Evolutionary conservation across 164 flowering plant genomes (phyloP).

Genomic region (Piper betle): DNA sequence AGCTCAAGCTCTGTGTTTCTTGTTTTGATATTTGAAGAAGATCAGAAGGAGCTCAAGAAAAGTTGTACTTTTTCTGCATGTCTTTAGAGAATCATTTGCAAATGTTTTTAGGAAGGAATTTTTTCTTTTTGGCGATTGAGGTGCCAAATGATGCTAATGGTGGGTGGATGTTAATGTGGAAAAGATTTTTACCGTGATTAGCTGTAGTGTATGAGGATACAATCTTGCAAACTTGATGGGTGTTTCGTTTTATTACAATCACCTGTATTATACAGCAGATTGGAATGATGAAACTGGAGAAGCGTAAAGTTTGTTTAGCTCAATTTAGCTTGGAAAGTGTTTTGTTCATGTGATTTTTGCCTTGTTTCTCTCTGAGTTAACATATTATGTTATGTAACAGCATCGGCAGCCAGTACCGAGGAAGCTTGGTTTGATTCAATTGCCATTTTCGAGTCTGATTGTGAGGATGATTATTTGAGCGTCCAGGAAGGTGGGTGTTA

Average conservation of each 20-base stretch:
- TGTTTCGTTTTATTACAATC: no score
- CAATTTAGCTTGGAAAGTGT: no score
- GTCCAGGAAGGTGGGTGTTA: constrained; percentile 57
- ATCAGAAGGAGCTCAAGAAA: neutral
- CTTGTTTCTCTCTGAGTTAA: neutral
- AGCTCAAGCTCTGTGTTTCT: neutral
- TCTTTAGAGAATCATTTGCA: no score
- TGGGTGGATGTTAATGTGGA: no score
- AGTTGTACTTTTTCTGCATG: no score
- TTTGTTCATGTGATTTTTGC: no score
- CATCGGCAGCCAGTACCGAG: constrained; percentile 41
- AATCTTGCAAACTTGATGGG: neutral
- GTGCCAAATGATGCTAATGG: no score
- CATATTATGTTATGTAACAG: constrained; percentile 1
- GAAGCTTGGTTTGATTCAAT: constrained; percentile 89
- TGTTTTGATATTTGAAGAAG: neutral
- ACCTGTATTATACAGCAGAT: neutral
- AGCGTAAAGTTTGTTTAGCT: neutral
- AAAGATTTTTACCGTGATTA: neutral
- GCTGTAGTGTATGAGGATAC: neutral
- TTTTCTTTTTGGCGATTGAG: no score
- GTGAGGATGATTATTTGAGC: constrained; percentile 82
- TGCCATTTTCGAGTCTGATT: constrained; percentile 62
- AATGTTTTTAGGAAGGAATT: no score
- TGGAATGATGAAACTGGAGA: neutral